Percentiles rank a stretch among this genome's conserved stretches.
These are phyloP conservation scores for Thelephora terrestris DNA, from an alignment of 1,284 basidiomycete genomes.

Conservation along the genomic window DNA sequence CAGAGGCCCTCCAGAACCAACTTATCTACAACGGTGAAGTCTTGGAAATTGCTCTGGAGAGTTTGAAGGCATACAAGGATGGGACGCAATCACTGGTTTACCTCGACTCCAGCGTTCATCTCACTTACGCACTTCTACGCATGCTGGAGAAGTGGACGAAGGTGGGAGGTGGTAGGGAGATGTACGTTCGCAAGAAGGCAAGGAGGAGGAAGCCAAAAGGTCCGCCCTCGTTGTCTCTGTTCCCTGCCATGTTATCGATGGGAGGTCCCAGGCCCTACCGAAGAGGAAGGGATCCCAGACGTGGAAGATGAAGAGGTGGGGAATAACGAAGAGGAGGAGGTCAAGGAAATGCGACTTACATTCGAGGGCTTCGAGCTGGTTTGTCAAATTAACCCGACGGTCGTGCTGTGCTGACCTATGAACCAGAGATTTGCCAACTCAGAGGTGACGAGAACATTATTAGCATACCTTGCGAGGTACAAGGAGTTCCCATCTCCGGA, in stretches of 20 bases:
- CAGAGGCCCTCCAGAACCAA: slow-evolving; percentile 75
- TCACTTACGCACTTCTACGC: slow-evolving; percentile 72
- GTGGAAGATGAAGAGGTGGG: slow-evolving; percentile 55
- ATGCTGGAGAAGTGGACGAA: slow-evolving; percentile 82
- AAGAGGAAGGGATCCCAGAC: slow-evolving; percentile 54
- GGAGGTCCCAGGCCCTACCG: slow-evolving; percentile 7
- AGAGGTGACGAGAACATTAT: slow-evolving; percentile 72
- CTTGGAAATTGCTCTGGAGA: slow-evolving; percentile 75
- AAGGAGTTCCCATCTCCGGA: slow-evolving; percentile 72
- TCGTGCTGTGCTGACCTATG: background rate
- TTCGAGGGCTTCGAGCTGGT: slow-evolving; percentile 82
- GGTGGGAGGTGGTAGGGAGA: slow-evolving; percentile 37
- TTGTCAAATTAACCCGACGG: slow-evolving; percentile 5
- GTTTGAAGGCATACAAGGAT: slow-evolving; percentile 67
- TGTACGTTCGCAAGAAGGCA: slow-evolving; percentile 70
- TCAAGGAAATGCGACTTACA: slow-evolving; percentile 78
- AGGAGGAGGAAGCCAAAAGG: slow-evolving; percentile 43
- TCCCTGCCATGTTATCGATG: background rate
- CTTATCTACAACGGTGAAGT: slow-evolving; percentile 91
- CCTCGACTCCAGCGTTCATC: slow-evolving; percentile 74
- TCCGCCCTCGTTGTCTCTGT: slow-evolving; percentile 17
- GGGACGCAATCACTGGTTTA: slow-evolving; percentile 64
- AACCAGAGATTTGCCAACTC: slow-evolving; percentile 75
- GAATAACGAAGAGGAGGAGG: slow-evolving; percentile 45
- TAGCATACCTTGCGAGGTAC: slow-evolving; percentile 75